These are phyloP conservation scores for Moniliella sp. DNA, from an alignment of 1,284 basidiomycete species.

Conservation along the genomic window DNA sequence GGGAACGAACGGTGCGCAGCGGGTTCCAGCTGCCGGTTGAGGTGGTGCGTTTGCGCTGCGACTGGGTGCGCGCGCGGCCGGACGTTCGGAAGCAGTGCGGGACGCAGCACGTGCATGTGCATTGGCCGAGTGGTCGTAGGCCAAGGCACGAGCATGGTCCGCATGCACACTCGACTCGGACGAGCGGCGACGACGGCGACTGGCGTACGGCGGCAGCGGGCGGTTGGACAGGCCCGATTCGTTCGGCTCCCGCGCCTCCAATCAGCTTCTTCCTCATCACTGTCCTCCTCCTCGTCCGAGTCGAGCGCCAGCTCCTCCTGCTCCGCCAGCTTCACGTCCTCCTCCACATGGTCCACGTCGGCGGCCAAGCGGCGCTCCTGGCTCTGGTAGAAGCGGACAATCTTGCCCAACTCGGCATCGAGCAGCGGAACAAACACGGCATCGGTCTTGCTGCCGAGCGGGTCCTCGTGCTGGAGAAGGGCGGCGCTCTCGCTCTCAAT, in stretches of 20 bases:
- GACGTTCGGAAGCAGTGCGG: neutral
- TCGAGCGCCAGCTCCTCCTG: conserved; percentile 39
- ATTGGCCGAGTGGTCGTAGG: conserved; percentile 6
- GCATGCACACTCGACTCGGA: conserved; percentile 20
- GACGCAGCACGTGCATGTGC: neutral
- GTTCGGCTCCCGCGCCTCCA: conserved; percentile 7
- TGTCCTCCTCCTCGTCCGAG: conserved; percentile 41
- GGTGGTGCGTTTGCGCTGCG: neutral
- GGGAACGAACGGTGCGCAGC: neutral
- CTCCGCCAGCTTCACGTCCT: conserved; percentile 18
- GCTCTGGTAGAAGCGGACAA: conserved; percentile 53
- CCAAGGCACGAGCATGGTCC: conserved; percentile 9
- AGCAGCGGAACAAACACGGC: conserved; percentile 39
- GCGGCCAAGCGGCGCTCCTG: conserved; percentile 39
- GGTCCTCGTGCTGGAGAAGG: conserved; percentile 7
- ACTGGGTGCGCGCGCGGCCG: conserved; percentile 1
- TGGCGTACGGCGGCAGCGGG: neutral
- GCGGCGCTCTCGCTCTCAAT: conserved; percentile 23
- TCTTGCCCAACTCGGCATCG: conserved; percentile 64
- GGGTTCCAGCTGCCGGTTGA: neutral
- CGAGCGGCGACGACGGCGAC: conserved; percentile 6
- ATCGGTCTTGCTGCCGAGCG: conserved; percentile 20
- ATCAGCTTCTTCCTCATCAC: conserved; percentile 43
- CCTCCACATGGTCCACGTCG: conserved; percentile 11
- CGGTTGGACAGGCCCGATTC: conserved; percentile 1